Base-by-base conservation (phyloP, 805 yeast species). In the Wickerhamiella domercqiae region DNA sequence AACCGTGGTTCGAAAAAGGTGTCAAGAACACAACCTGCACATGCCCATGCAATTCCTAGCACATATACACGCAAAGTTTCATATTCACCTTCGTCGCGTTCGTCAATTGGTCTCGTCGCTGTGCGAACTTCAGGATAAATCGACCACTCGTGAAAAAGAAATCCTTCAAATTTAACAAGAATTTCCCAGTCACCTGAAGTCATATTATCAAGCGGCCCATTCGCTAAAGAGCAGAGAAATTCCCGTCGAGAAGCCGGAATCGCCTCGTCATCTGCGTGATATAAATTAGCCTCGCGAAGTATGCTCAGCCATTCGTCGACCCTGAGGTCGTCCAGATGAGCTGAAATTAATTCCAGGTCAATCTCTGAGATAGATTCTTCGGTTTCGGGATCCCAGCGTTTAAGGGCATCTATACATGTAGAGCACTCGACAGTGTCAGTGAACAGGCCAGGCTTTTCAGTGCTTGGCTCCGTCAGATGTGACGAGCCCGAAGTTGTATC, bases 111-210 rank as follows among this genome's bases (percentile, higher is more conserved):
- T 22, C 65, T 68, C 3, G 70, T 65, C 22, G 71, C 68, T 5
- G 78, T 66, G 21, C 78, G 57, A 11, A 73, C 73, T 47, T 71
- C 77, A 3, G 77, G 74, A 43, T 71, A 72, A 3, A 75, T 74
- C 0, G 76, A 70, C 51, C 64, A 66, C 42, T 50, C 56, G 34
- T 46, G 31, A 32, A 55, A 57, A 31, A 68, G 49, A 21, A 61
- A 63, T 3, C 72, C 72, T 40, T 66, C 65, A 22, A 62, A 50
- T 38, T 56, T 59, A 24, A 43, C 36, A 16, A 32, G n/a, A 1
- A 32, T 18, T 15, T 40, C 26, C 38, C 38, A 35, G 7, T 13
- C 5, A 6, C 13, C 33, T 7, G 5, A 14, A 5, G 20, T 13
- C 21, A 20, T 45, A 39, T 42, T 36, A 1, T n/a, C 29, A 4